Percentiles rank a stretch among this genome's conserved stretches.
phyloP scores from a whole-genome alignment of 208 protist genomes.

The Leishmania major region DNA sequence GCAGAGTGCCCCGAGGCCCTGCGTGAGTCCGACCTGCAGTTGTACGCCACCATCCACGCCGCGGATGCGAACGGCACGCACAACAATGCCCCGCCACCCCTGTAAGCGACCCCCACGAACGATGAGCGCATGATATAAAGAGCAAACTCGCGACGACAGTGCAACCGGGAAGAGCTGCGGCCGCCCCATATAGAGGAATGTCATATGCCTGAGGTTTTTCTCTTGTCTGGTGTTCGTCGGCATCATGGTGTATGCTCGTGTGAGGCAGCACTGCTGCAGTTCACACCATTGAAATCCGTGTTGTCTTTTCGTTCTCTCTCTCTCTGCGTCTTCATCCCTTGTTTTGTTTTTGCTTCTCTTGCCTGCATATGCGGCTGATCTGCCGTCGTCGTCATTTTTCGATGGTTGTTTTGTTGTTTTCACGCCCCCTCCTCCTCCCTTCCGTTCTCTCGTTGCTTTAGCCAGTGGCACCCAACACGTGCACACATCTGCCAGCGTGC shows the following conservation, averaged over 20 bases:
- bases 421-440: neutral
- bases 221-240: neutral
- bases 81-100: slow-evolving; percentile 50
- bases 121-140: neutral
- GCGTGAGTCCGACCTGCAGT: slow-evolving; percentile 55
- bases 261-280: neutral
- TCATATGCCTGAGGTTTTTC: neutral
- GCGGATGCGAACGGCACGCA: slow-evolving; percentile 59
- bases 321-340: neutral
- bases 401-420: neutral
- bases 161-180: neutral
- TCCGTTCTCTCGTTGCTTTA: neutral
- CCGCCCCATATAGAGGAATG: neutral
- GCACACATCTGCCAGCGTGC: neutral
- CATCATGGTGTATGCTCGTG: neutral
- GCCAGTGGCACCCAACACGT: neutral
- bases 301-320: neutral
- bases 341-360: neutral
- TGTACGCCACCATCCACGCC: slow-evolving; percentile 66
- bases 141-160: neutral
- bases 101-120: neutral
- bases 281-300: neutral
- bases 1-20: slow-evolving; percentile 84
- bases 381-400: neutral
- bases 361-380: no score